A percentile compares a stretch with the other conserved stretches of the same genome.
phyloP scores from a whole-genome alignment of 148 eudicot genomes.

The Gaultheria prostrata region DNA sequence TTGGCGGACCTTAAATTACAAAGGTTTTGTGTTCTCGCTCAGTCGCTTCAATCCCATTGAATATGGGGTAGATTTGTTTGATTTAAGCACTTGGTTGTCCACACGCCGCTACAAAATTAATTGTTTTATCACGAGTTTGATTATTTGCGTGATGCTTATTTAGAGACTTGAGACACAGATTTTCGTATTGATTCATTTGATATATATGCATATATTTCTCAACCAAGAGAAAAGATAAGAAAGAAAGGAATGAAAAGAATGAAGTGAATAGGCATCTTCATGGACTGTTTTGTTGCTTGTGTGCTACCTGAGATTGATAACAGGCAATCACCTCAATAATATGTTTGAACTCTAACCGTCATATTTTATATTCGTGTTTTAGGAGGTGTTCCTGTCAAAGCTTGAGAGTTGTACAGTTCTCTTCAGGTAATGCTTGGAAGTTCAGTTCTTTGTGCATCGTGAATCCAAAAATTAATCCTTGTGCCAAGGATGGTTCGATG shows the following conservation, averaged over 20 bases:
- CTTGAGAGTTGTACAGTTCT: constrained; percentile 27
- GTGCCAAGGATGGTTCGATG: constrained; percentile 21
- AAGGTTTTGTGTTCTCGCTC: constrained; percentile 24
- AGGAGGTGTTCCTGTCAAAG: constrained; percentile 33
- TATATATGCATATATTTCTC: neutral
- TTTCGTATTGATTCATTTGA: neutral
- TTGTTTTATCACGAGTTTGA: neutral
- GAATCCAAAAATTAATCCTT: constrained; percentile 22
- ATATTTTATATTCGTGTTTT: constrained; percentile 11
- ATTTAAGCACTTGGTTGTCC: neutral
- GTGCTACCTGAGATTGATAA: neutral
- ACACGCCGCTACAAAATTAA: neutral
- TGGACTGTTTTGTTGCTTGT: neutral
- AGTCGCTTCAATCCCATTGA: neutral
- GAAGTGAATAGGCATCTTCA: neutral
- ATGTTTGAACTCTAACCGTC: neutral
- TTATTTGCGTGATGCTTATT: neutral
- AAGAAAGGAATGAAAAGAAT: neutral
- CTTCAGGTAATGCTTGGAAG: constrained; percentile 35
- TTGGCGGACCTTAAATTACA: constrained; percentile 9
- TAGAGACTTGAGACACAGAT: neutral
- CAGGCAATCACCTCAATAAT: neutral
- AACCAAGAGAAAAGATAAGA: neutral
- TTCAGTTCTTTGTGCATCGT: constrained; percentile 25
- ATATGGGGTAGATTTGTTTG: neutral